These are phyloP conservation scores for Mycena galopus DNA, from an alignment of 768 basidiomycete genomes.

Conservation along the genomic window DNA sequence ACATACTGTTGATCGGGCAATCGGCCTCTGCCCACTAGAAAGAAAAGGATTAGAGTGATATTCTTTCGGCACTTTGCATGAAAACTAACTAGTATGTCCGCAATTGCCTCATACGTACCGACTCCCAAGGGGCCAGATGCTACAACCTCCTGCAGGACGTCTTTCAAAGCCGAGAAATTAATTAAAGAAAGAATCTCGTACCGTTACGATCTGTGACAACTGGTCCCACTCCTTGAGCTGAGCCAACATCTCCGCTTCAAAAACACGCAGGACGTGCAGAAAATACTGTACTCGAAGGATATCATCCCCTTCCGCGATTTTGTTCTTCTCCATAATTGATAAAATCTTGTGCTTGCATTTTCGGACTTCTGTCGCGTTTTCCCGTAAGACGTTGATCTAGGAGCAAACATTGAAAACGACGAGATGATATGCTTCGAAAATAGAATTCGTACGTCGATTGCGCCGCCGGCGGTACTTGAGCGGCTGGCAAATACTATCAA, in stretches of 20 bases:
- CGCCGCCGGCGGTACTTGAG: conserved; percentile 54
- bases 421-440: not conserved
- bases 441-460: conserved; percentile 55
- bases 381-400: conserved; percentile 45
- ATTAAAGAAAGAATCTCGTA: conserved; percentile 41
- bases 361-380: conserved; percentile 65
- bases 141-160: conserved; percentile 63
- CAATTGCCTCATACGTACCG: conserved; percentile 81
- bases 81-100: conserved; percentile 73
- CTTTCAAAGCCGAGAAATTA: conserved; percentile 31
- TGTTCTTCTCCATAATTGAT: conserved; percentile 57
- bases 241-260: conserved; percentile 77
- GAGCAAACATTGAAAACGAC: conserved; percentile 27
- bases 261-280: conserved; percentile 75
- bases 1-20: conserved; percentile 80
- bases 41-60: conserved; percentile 27
- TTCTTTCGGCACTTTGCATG: not conserved
- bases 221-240: conserved; percentile 75
- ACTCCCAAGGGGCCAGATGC: conserved; percentile 64
- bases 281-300: conserved; percentile 71
- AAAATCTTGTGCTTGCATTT: conserved; percentile 60
- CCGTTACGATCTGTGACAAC: conserved; percentile 66
- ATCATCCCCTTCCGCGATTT: conserved; percentile 60
- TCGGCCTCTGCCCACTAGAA: conserved; percentile 80
- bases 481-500: conserved; percentile 62